phyloP scores from a whole-genome alignment of 2,329 filamentous ascomycete genomes.

The Arthroderma uncinatum region DNA sequence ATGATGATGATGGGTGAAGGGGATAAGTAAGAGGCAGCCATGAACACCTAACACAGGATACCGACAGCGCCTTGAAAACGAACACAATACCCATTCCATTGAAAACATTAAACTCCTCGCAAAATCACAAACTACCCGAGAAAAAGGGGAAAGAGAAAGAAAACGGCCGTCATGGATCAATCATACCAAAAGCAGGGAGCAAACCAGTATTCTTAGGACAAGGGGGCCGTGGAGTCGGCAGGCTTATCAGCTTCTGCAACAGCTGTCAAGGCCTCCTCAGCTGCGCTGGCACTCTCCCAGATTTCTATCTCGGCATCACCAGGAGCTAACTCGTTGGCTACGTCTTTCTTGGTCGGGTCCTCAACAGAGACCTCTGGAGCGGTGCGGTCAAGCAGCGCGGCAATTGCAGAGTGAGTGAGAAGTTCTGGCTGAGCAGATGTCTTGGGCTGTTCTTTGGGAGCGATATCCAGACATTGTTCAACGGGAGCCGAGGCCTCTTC shows the following conservation, averaged over 20 bases:
- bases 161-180: not conserved
- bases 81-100: not conserved
- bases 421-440: constrained; percentile 1
- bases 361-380: constrained; percentile 22
- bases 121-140: not conserved
- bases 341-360: constrained; percentile 12
- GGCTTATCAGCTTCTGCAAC: not conserved
- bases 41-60: not conserved
- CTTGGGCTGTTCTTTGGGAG: not conserved
- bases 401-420: constrained; percentile 10
- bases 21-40: not conserved
- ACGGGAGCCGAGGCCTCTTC: not conserved
- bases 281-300: constrained; percentile 58
- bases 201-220: not conserved
- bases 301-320: constrained; percentile 49
- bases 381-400: constrained; percentile 11
- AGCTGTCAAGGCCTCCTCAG: constrained; percentile 37
- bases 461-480: not conserved
- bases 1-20: not conserved
- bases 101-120: no score
- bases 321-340: constrained; percentile 37
- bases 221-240: not conserved
- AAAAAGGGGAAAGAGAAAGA: not conserved
- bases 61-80: not conserved
- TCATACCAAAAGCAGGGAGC: not conserved